A percentile compares a stretch with the other conserved stretches of the same genome.
These are phyloP conservation scores for Pholiota adiposa DNA, from an alignment of 1,284 basidiomycete species.

Conservation along the genomic window DNA sequence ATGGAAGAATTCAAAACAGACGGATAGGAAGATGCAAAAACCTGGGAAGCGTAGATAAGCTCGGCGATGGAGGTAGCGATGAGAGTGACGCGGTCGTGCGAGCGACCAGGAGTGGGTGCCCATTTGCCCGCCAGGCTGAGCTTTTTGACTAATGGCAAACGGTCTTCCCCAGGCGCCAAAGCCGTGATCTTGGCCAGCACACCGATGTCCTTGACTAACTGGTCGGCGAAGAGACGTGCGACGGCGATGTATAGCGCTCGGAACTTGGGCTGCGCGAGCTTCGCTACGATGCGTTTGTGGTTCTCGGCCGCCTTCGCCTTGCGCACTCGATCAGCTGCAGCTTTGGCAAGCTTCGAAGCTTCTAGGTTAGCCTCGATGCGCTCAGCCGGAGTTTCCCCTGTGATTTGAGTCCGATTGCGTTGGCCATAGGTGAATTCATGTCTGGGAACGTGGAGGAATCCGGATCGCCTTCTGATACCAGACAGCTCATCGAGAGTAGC, in stretches of 20 bases:
- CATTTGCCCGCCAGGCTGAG: conserved; percentile 69
- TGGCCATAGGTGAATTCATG: conserved; percentile 9
- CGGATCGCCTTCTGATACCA: conserved; percentile 12
- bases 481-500: conserved; percentile 52
- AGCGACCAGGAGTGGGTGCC: conserved; percentile 62
- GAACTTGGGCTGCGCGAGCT: conserved; percentile 51
- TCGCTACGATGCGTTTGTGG: conserved; percentile 43
- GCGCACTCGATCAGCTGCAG: conserved; percentile 24
- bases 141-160: conserved; percentile 40
- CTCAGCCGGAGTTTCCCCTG: conserved; percentile 7
- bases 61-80: conserved; percentile 64
- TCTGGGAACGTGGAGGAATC: conserved; percentile 38
- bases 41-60: conserved; percentile 47
- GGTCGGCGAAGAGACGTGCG: conserved; percentile 60
- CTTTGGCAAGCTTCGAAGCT: conserved; percentile 18
- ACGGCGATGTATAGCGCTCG: conserved; percentile 67
- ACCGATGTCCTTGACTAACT: conserved; percentile 50
- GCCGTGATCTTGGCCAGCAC: conserved; percentile 39
- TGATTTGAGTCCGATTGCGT: conserved; percentile 1
- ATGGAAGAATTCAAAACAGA: conserved; percentile 31
- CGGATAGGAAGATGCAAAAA: conserved; percentile 27
- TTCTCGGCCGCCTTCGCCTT: conserved; percentile 17
- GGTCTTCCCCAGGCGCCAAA: conserved; percentile 34
- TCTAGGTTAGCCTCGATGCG: conserved; percentile 25
- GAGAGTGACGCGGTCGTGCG: conserved; percentile 67